These are phyloP conservation scores for Yamadazyma triangularis DNA, from an alignment of 1,139 yeast genomes.

Conservation along the genomic window DNA sequence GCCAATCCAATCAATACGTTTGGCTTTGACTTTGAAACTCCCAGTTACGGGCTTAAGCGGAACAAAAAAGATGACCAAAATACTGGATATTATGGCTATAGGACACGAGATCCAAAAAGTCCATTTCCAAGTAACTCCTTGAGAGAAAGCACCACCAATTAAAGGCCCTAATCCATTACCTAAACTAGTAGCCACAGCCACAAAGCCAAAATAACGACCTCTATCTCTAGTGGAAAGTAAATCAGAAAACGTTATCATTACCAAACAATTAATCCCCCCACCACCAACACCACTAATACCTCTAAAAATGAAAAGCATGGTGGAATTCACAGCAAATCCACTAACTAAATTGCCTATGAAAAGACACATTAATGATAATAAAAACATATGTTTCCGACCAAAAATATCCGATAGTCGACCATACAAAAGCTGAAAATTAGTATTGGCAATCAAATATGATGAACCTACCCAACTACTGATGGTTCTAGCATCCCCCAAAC, in stretches of 20 bases:
- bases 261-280: slow-evolving; percentile 40
- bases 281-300: slow-evolving; percentile 43
- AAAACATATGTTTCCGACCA: slow-evolving; percentile 37
- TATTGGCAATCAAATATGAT: slow-evolving; percentile 41
- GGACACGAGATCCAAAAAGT: slow-evolving; percentile 45
- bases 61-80: slow-evolving; percentile 23
- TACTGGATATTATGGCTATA: slow-evolving; percentile 24
- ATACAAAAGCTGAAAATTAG: slow-evolving; percentile 39
- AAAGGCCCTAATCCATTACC: slow-evolving; percentile 57
- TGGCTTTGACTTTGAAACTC: slow-evolving; percentile 23
- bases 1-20: slow-evolving; percentile 47
- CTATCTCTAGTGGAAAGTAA: slow-evolving; percentile 37
- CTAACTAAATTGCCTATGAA: slow-evolving; percentile 37
- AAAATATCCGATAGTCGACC: slow-evolving; percentile 42
- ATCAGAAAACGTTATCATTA: slow-evolving; percentile 43
- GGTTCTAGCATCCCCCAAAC: slow-evolving; percentile 30
- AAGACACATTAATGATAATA: slow-evolving; percentile 28
- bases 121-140: slow-evolving; percentile 44
- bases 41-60: slow-evolving; percentile 21
- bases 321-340: slow-evolving; percentile 35
- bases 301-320: slow-evolving; percentile 36
- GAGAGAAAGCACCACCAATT: slow-evolving; percentile 46
- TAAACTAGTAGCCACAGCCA: slow-evolving; percentile 48
- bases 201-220: slow-evolving; percentile 41
- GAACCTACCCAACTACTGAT: slow-evolving; percentile 46